Evolutionary conservation across 108 stramenopile species (phyloP).

Genomic region (Asterionellopsis glacialis): DNA sequence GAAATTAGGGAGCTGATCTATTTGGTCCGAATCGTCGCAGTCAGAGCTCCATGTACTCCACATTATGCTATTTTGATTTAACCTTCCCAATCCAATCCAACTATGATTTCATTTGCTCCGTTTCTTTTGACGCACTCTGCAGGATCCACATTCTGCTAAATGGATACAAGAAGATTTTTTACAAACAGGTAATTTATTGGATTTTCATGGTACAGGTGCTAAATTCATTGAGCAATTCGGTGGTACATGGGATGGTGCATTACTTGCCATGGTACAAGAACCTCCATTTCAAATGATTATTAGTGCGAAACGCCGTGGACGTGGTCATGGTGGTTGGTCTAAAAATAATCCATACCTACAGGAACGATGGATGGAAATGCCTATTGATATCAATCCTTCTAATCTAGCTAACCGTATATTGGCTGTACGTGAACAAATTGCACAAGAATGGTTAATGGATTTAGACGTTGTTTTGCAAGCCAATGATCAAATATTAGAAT

Average conservation of each 20-base stretch:
- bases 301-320: conserved; percentile 13
- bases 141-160: conserved; percentile 61
- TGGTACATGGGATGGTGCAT: conserved; percentile 61
- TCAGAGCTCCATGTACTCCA: too few relatives aligned
- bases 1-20: too few relatives aligned
- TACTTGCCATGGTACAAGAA: conserved; percentile 47
- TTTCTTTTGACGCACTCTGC: too few relatives aligned
- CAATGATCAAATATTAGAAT: conserved; percentile 47
- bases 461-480: conserved; percentile 43
- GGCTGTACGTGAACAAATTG: conserved; percentile 69
- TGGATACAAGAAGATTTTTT: conserved; percentile 32
- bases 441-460: conserved; percentile 68
- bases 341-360: conserved; percentile 48
- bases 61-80: too few relatives aligned
- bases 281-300: conserved; percentile 44
- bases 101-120: too few relatives aligned
- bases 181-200: conserved; percentile 12
- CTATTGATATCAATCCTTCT: conserved; percentile 64
- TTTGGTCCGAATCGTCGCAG: too few relatives aligned
- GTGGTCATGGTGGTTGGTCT: conserved; percentile 46
- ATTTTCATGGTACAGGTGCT: conserved; percentile 75
- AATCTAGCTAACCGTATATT: conserved; percentile 58
- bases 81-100: too few relatives aligned
- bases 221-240: conserved; percentile 23
- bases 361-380: conserved; percentile 46